phyloP scores from a whole-genome alignment of 192 early-diverging fungal genomes.

The Chytriomyces sp. region DNA sequence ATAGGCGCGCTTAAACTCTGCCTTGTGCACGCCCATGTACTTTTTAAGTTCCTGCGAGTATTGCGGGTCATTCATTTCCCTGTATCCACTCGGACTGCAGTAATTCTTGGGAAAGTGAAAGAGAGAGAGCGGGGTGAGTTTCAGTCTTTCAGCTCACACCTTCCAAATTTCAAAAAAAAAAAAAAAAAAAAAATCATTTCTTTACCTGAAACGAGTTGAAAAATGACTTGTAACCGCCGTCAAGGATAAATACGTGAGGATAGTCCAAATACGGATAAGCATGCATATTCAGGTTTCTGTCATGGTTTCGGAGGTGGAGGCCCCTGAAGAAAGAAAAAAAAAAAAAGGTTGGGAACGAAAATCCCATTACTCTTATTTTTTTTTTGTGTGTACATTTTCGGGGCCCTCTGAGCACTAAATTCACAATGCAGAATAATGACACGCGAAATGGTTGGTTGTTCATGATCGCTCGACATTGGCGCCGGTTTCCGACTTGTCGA shows the following conservation, averaged over 20 bases:
- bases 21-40: constrained; percentile 32
- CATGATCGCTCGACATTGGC: no score
- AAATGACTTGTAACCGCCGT: constrained; percentile 84
- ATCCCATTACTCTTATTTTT: constrained; percentile 6
- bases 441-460: constrained; percentile 28
- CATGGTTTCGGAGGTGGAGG: constrained; percentile 72
- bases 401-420: constrained; percentile 80
- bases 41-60: constrained; percentile 53
- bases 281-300: constrained; percentile 72
- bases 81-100: constrained; percentile 77
- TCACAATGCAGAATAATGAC: constrained; percentile 87
- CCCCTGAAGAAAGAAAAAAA: constrained; percentile 53
- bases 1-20: constrained; percentile 46
- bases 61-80: constrained; percentile 75
- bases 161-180: no score
- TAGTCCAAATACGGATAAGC: constrained; percentile 80
- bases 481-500: background rate
- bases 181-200: background rate
- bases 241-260: constrained; percentile 84
- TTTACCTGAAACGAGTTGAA: constrained; percentile 57
- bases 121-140: background rate
- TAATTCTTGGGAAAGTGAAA: constrained; percentile 15
- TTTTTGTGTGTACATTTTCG: constrained; percentile 64
- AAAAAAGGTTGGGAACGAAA: constrained; percentile 10
- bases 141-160: no score